phyloP scores from a whole-genome alignment of 2,329 filamentous ascomycete species.

The Kalmusia sp. region DNA sequence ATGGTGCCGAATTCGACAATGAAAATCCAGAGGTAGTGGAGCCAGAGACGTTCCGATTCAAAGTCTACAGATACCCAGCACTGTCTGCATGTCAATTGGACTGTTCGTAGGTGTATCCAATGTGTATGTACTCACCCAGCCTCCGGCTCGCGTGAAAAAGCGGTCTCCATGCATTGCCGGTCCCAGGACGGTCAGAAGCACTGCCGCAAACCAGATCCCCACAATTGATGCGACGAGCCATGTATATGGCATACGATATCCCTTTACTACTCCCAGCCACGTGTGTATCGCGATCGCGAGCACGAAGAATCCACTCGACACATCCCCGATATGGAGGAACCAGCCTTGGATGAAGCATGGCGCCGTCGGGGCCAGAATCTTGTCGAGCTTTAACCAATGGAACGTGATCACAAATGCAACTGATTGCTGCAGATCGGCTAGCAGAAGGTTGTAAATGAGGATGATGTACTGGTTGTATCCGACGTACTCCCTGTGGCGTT shows the following conservation, averaged over 20 bases:
- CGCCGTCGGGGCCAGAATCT: constrained; percentile 52
- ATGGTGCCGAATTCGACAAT: constrained; percentile 60
- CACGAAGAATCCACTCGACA: constrained; percentile 61
- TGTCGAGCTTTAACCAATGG: constrained; percentile 54
- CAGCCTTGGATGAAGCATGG: constrained; percentile 60
- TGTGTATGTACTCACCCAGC: constrained; percentile 53
- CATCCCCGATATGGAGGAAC: constrained; percentile 61
- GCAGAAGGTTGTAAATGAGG: constrained; percentile 60
- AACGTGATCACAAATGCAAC: constrained; percentile 58
- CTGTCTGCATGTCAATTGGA: constrained; percentile 36
- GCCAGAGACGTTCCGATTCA: constrained; percentile 56
- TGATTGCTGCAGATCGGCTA: constrained; percentile 62
- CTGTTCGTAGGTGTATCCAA: not conserved
- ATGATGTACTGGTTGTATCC: constrained; percentile 63
- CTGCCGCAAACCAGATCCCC: constrained; percentile 55
- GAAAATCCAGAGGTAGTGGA: constrained; percentile 64
- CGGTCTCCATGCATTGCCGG: constrained; percentile 50
- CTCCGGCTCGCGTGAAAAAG: constrained; percentile 58
- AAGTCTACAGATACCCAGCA: constrained; percentile 58
- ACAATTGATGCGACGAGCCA: constrained; percentile 54
- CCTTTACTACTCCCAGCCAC: constrained; percentile 57
- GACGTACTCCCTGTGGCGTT: constrained; percentile 56
- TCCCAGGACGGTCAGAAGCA: constrained; percentile 56
- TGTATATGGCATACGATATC: constrained; percentile 54
- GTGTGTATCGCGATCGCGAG: constrained; percentile 63